Evolutionary conservation across 495 filamentous ascomycete species (phyloP).

Genomic region (Hyaloscypha bicolor): DNA sequence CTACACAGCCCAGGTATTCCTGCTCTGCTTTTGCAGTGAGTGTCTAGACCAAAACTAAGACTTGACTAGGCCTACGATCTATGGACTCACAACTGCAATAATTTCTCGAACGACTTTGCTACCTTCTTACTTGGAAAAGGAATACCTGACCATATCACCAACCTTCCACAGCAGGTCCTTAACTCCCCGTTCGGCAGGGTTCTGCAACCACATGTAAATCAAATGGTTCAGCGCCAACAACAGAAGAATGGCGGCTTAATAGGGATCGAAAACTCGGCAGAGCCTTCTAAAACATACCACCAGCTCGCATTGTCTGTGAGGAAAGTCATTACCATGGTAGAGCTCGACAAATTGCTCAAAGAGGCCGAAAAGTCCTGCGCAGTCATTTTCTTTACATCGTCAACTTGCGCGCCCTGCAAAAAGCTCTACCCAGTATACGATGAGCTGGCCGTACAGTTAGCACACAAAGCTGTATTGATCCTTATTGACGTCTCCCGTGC

Average conservation of each 20-base stretch:
- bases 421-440: constrained; percentile 82
- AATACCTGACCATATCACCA: constrained; percentile 87
- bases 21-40: too few species aligned
- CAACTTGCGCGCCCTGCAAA: constrained; percentile 85
- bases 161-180: constrained; percentile 82
- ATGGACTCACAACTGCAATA: constrained; percentile 91
- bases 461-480: constrained; percentile 70
- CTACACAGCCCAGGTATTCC: constrained; percentile 74
- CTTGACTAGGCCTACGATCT: constrained; percentile 75
- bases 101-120: constrained; percentile 92
- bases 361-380: constrained; percentile 67
- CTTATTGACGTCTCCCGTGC: constrained; percentile 79
- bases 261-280: constrained; percentile 44
- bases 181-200: constrained; percentile 91
- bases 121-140: constrained; percentile 89
- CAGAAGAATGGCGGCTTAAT: constrained; percentile 49
- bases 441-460: constrained; percentile 72
- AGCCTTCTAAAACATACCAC: constrained; percentile 33
- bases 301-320: constrained; percentile 40
- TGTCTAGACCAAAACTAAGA: background rate
- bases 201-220: constrained; percentile 79
- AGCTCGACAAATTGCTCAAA: constrained; percentile 62
- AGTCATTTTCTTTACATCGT: constrained; percentile 90
- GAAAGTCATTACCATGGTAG: constrained; percentile 44
- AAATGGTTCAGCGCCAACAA: constrained; percentile 70